phyloP scores from a whole-genome alignment of 106 monocot species.

The Chionographis japonica region DNA sequence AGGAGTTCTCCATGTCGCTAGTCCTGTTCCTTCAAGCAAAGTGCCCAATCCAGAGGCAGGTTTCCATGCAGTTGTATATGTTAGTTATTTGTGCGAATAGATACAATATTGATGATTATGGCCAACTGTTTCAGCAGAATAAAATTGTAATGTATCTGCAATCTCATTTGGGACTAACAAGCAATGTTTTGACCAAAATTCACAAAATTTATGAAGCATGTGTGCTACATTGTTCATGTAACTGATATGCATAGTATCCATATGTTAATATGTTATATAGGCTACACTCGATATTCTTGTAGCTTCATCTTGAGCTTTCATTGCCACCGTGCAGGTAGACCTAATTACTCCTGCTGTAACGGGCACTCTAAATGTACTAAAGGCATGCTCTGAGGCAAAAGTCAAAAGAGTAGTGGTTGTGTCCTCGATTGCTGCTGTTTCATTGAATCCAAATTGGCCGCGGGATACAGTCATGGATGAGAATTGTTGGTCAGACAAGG shows the following conservation, averaged over 20 bases:
- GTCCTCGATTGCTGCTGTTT: constrained; percentile 35
- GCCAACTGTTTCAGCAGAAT: no score
- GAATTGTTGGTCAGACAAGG: constrained; percentile 41
- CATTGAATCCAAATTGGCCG: constrained; percentile 21
- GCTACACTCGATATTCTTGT: no score
- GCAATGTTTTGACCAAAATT: no score
- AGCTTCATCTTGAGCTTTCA: background rate
- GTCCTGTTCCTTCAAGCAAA: constrained; percentile 54
- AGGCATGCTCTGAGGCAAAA: constrained; percentile 23
- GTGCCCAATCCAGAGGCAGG: constrained; percentile 61
- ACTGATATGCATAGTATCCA: no score
- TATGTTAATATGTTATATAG: no score
- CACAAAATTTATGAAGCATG: no score
- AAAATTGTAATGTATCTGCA: no score
- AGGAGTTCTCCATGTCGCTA: constrained; percentile 82
- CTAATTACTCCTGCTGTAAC: constrained; percentile 37
- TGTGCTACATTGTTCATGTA: no score
- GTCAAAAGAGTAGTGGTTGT: constrained; percentile 40
- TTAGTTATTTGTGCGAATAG: no score
- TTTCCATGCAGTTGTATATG: no score
- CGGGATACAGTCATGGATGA: constrained; percentile 41
- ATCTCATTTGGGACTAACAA: no score
- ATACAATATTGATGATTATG: no score
- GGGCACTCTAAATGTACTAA: constrained; percentile 49
- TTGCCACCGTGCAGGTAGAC: constrained; percentile 26